A percentile compares a stretch with the other conserved stretches of the same genome.
Conservation (phyloP, 805 yeast genomes). For the Pichia exigua region DNA sequence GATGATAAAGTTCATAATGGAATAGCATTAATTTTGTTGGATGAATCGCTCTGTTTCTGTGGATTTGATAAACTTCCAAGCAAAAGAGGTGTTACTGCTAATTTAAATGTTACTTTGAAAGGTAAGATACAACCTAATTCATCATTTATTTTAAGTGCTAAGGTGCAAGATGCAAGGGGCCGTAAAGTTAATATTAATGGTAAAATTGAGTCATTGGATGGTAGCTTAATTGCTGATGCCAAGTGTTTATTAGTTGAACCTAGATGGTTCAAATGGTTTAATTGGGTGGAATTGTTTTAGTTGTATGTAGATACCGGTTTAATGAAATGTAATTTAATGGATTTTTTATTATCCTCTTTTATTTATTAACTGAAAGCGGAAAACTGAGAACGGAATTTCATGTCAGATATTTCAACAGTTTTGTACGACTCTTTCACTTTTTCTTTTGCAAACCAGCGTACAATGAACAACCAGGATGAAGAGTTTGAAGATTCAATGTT, state of each 20-base stretch:
- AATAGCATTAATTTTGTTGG: slow-evolving; percentile 66
- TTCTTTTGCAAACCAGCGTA: background rate
- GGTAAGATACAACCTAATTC: slow-evolving; percentile 54
- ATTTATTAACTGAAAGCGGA: background rate
- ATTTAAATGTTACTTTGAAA: slow-evolving; percentile 54
- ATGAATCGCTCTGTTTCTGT: slow-evolving; percentile 77
- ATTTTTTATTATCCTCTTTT: background rate
- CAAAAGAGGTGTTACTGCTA: slow-evolving; percentile 84
- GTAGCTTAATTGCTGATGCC: slow-evolving; percentile 42
- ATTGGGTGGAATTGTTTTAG: slow-evolving; percentile 34
- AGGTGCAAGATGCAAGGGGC: slow-evolving; percentile 60
- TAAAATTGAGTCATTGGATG: slow-evolving; percentile 8
- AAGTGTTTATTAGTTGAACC: slow-evolving; percentile 77
- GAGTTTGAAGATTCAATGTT: slow-evolving; percentile 3
- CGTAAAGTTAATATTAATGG: slow-evolving; percentile 80
- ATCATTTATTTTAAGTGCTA: slow-evolving; percentile 59
- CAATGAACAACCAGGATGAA: background rate
- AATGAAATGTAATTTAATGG: background rate
- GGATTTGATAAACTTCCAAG: slow-evolving; percentile 80
- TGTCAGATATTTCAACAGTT: background rate
- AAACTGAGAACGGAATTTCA: background rate
- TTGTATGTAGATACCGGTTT: background rate
- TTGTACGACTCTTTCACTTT: background rate
- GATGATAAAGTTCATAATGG: slow-evolving; percentile 80
- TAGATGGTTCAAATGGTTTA: slow-evolving; percentile 70